Percentiles rank a stretch among this genome's conserved stretches.
phyloP scores from a whole-genome alignment of 2,329 filamentous ascomycete species.

The Diaporthe sp. region DNA sequence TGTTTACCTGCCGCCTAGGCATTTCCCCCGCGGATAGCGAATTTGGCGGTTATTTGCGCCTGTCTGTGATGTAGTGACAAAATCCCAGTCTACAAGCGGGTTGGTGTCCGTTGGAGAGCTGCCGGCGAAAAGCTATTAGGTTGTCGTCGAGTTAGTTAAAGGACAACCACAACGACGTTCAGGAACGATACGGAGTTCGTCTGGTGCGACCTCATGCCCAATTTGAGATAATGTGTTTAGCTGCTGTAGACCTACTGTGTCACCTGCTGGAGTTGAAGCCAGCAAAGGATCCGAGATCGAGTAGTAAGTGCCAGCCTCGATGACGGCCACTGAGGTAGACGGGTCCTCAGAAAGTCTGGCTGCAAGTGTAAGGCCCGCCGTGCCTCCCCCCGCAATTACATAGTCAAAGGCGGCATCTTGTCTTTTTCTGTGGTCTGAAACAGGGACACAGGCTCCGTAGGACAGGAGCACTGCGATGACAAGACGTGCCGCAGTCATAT shows the following conservation, averaged over 20 bases:
- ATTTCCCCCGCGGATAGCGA: not conserved
- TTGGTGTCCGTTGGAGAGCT: slow-evolving; percentile 5
- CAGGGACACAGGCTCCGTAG: not conserved
- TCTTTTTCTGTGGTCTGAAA: not conserved
- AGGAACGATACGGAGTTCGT: too few species aligned
- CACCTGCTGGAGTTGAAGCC: slow-evolving; percentile 7
- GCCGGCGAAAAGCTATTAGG: not conserved
- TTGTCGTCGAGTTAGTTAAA: not conserved
- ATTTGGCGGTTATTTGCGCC: not conserved
- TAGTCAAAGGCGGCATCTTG: slow-evolving; percentile 26
- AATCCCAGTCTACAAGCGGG: slow-evolving; percentile 17
- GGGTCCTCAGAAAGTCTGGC: slow-evolving; percentile 8
- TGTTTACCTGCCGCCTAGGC: slow-evolving; percentile 3
- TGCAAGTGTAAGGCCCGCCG: slow-evolving; percentile 17
- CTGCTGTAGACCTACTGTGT: not conserved
- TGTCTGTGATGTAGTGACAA: slow-evolving; percentile 27
- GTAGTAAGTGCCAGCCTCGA: slow-evolving; percentile 16
- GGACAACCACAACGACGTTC: not conserved
- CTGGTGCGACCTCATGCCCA: too few species aligned
- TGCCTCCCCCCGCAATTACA: slow-evolving; percentile 20
- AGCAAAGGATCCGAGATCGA: not conserved
- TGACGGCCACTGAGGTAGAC: slow-evolving; percentile 6
- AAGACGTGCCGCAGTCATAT: not conserved
- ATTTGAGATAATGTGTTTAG: not conserved
- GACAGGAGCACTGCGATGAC: not conserved